Base-by-base conservation (phyloP, 345 rosid species). In the Eucalyptus pauciflora region DNA sequence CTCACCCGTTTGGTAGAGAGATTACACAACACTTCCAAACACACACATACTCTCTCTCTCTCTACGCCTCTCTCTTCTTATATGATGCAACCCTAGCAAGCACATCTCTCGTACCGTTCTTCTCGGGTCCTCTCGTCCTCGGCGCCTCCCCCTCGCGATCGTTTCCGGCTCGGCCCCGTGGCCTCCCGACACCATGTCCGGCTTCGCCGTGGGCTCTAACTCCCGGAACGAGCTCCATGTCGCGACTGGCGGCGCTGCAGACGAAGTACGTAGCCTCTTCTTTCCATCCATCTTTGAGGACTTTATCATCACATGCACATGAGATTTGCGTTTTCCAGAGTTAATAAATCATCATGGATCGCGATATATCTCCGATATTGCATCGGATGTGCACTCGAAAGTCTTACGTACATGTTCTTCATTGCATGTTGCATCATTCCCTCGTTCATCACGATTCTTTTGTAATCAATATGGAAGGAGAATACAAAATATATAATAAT, bases 1-100 rank as follows among this genome's bases (percentile, higher is more conserved):
- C 99, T 94, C 94, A 94, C 56, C 98, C 92, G 96, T 96, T 96
- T 94, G 98, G 97, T 97, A 62, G 27, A 86, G 56, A 52, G 58
- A 52, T 7, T 43, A 88, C 93, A 88, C 64, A 50, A 80, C 13
- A 11, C n/a, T 52, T 20, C 58, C 87, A 60, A n/a, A 3, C 37
- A 33, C 60, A 20, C 25, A n/a, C 49, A 56, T 83, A 29, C 50
- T 25, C 83, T 41, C 90, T 43, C 87, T 88, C 67, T 87, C 88
- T 89, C 88, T 88, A 81, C 48, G 18, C 10, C 25, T 22, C 81
- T 46, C 67, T 76, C 62, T 60, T 88, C 88, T 50, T 52, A 41
- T 76, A 76, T 76, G 85, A 41, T 43, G 13, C 83, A 10, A 1
- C 85, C n/a, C 67, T 56, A n/a, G 71, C 85, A 87, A 85, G 50